These are phyloP conservation scores for Eucalyptus erythrocorys DNA, from an alignment of 345 rosid species.

Conservation along the genomic window DNA sequence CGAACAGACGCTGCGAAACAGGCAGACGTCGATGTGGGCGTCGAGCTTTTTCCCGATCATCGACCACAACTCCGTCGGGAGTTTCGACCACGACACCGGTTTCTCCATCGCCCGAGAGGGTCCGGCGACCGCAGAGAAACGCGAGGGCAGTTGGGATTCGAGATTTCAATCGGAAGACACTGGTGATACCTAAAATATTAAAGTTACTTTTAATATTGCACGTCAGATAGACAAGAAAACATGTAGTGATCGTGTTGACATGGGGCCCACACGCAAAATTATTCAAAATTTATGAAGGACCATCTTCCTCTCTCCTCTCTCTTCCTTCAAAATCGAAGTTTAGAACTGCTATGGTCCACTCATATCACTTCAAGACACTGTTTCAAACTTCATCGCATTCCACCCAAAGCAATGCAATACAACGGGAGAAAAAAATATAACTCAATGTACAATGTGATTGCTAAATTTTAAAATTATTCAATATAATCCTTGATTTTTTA, in stretches of 20 bases:
- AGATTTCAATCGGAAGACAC: background rate
- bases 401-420: background rate
- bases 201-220: no score
- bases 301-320: no score
- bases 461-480: no score
- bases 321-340: no score
- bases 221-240: no score
- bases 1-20: slow-evolving; percentile 7
- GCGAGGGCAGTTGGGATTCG: background rate
- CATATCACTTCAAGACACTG: background rate
- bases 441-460: no score
- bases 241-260: no score
- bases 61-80: background rate
- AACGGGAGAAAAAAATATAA: background rate
- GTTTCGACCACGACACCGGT: background rate
- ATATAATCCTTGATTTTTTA: no score
- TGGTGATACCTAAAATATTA: no score
- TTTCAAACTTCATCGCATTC: background rate
- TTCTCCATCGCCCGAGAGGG: background rate
- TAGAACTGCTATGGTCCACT: background rate
- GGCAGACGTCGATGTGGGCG: background rate
- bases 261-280: no score
- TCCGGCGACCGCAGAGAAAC: background rate
- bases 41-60: background rate
- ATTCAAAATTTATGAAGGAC: no score